These are phyloP conservation scores for Kwoniella sp. DNA, from an alignment of 768 basidiomycete genomes.

Conservation along the genomic window DNA sequence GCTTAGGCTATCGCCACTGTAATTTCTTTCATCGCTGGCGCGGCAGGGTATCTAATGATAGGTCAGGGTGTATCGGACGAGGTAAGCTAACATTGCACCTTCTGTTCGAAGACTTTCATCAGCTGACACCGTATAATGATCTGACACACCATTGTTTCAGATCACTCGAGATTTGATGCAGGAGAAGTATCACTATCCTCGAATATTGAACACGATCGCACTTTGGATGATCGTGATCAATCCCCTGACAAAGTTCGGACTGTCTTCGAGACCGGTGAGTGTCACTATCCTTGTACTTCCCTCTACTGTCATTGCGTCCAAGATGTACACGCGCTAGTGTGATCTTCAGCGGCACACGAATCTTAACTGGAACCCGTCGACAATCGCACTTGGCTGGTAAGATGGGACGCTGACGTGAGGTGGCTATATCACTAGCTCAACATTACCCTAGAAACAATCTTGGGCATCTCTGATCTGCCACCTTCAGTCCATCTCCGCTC, in stretches of 20 bases:
- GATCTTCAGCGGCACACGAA: too few relatives aligned
- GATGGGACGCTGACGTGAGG: background rate
- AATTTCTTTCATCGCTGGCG: slow-evolving; percentile 67
- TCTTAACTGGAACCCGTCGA: too few relatives aligned
- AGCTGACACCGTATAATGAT: background rate
- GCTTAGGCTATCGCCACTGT: slow-evolving; percentile 65
- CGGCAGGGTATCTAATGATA: slow-evolving; percentile 89
- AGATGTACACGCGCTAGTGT: background rate
- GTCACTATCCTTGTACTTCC: background rate
- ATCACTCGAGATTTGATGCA: slow-evolving; percentile 78
- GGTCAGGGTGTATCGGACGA: slow-evolving; percentile 77
- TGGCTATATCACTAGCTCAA: slow-evolving; percentile 64
- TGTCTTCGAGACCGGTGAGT: slow-evolving; percentile 76
- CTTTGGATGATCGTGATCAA: slow-evolving; percentile 74
- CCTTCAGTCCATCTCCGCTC: background rate
- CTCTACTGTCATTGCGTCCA: background rate
- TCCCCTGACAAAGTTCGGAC: slow-evolving; percentile 74
- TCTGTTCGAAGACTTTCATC: too few relatives aligned
- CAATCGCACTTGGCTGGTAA: too few relatives aligned
- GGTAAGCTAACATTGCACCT: slow-evolving; percentile 58
- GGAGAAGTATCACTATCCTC: slow-evolving; percentile 67
- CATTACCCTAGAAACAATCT: slow-evolving; percentile 74
- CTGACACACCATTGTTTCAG: slow-evolving; percentile 57
- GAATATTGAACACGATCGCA: slow-evolving; percentile 69
- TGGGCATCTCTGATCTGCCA: slow-evolving; percentile 61